Evolutionary conservation across 2,329 filamentous ascomycete genomes (phyloP), one percentile per base, ranked within the genome.

Genomic region (Trichoderma sp.): DNA sequence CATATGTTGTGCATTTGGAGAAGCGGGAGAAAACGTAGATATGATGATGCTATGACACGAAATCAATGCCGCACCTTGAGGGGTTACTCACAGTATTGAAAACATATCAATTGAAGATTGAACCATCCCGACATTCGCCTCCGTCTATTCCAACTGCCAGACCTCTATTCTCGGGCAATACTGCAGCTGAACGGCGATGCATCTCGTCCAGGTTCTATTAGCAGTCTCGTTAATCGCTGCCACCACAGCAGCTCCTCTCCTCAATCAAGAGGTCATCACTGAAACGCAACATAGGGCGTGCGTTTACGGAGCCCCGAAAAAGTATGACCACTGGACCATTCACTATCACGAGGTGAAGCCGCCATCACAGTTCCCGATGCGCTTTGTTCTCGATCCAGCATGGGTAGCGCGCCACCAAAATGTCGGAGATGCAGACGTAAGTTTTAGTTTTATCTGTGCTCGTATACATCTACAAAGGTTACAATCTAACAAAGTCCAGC

Each of bases 301-400:
- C 43, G 72, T 73, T 11, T 32, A 64, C 12, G 72, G 72, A 26
- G 23, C 32, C 11, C 64, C 72, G 4, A 71, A 55, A 11, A 53
- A 55, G 17, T 58, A 68, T 28, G 63, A 59, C 26, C 47, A 59
- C 20, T 73, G 34, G 55, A 58, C 34, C 3, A 73, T 73, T 57
- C 17, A 66, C 23, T 74, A 74, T 26, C 36, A 72, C 15, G 34
- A 58, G 5, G 61, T 73, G 32, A 66, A 73, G 32, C 47, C 67
- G 3, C 36, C 59, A 12, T 34, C 47, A 6, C 57, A 50, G 4
- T 62, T 53, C 17, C 9, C 23, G n/a, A 32, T n/a, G 4, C 47
- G 15, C 5, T 64, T 34, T 26, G 28, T 74, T 20, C 32, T 74
- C 50, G 71, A 74, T 12, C 71, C 68, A 17, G 32, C 9, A 50